Evolutionary conservation across 2,329 filamentous ascomycete genomes (phyloP), one percentile per base, ranked within the genome.

Genomic region (Diaporthe citriasiana): DNA sequence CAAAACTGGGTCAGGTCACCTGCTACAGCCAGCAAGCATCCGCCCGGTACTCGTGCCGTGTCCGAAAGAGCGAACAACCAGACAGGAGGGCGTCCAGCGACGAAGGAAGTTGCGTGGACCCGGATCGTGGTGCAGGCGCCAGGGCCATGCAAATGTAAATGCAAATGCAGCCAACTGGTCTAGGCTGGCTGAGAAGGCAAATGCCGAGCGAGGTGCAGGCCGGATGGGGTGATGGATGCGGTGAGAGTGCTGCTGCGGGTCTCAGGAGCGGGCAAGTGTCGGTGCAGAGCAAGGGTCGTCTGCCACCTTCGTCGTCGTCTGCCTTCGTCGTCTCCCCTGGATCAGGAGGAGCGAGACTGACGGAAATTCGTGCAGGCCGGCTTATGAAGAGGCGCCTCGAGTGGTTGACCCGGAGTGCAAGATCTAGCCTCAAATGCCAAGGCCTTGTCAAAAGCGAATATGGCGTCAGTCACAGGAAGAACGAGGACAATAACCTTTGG

Each of bases 1-100:
- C 76, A 78, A 72, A 74, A 50, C 42, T 69, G 55, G 68, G 75
- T 76, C 76, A 74, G 72, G 74, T 69, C 45, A 72, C 33, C 42
- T 70, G 42, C 33, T 25, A n/a, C 33, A 56, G 51, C 35, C 55
- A 15, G 45, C n/a, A 65, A 57, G 42, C 70, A 74, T 74, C 50
- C 59, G 72, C 25, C 40, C 27, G 35, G 13, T 19, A 50, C 7
- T 25, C 12, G 25, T 30, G 66, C 50, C 55, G 68, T 35, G 53
- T 59, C 30, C 33, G 55, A 13, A 70, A 35, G 55, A 38, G 40
- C 27, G 33, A 59, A 35, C 25, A 38, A n/a, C 12, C 53, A 70
- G 33, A 27, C 15, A 47, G 40, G 51, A 47, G 40, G 53, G 27
- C 22, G 68, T 12, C 35, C 40, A 35, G n/a, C 9, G 53, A 15